phyloP scores from a whole-genome alignment of 768 basidiomycete species.

The Amanita muscaria region DNA sequence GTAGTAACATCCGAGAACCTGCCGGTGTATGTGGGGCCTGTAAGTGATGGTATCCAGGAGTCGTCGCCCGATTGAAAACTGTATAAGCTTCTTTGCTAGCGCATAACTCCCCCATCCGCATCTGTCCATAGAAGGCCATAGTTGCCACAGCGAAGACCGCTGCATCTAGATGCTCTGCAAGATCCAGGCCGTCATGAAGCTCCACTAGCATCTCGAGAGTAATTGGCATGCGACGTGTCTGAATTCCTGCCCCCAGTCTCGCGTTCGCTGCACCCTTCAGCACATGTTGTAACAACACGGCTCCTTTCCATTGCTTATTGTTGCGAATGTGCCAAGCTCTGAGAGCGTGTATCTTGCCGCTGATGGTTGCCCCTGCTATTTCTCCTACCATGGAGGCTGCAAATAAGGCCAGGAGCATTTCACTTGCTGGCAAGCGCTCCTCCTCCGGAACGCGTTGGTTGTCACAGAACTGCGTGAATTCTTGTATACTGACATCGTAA shows the following conservation, averaged over 20 bases:
- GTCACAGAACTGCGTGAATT: constrained; percentile 16
- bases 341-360: constrained; percentile 19
- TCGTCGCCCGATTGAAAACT: constrained; percentile 5
- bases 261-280: constrained; percentile 18
- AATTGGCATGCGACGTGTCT: constrained; percentile 17
- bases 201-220: constrained; percentile 13
- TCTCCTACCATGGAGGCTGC: constrained; percentile 17
- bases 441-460: constrained; percentile 10
- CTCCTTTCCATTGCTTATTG: constrained; percentile 15
- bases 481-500: constrained; percentile 10
- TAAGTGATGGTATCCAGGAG: background rate
- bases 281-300: constrained; percentile 15
- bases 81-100: constrained; percentile 5
- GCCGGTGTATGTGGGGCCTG: background rate
- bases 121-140: constrained; percentile 25
- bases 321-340: constrained; percentile 28
- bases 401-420: constrained; percentile 22
- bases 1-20: constrained; percentile 13
- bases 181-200: constrained; percentile 13
- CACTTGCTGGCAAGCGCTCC: constrained; percentile 16
- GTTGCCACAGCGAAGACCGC: constrained; percentile 16
- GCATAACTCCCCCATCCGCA: constrained; percentile 23
- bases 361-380: constrained; percentile 13
- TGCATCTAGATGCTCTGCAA: constrained; percentile 14
- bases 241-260: too few species aligned